Evolutionary conservation across 164 flowering plant genomes (phyloP), one percentile per base, ranked within the genome.

Genomic region (Nymphaea colorata): DNA sequence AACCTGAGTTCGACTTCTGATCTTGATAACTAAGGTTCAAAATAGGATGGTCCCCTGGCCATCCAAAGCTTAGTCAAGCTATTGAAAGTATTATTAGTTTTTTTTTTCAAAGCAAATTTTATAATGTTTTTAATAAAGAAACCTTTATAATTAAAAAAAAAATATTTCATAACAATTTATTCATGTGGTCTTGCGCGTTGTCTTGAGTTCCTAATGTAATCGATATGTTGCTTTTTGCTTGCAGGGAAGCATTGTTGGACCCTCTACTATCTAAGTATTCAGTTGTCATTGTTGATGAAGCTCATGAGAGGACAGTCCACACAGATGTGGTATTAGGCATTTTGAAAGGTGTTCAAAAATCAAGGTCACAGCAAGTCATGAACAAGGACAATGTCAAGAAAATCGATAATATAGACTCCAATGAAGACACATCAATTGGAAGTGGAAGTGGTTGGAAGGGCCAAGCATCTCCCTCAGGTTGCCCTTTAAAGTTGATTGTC

Each of bases 281-380:
- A 15, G 93, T 91, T 68, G 82, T 94, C 61, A 84, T 94, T 73
- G 86, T 94, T 73, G 98, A 94, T 82, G 99, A 94, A 82, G 99
- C 99, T 71, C 99, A 94, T 73, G 98, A 91, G 83, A 86, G 99
- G 81, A 94, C 99, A 44, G 84, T 94, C 55, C 93, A 91, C 71
- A 94, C 99, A 64, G 99, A 91, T 81, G 97, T 94, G 45, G 72
- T 94, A 74, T 74, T 94, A 65, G 97, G 96, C 55, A 77, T 91
- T 79, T 77, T 91, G 77, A 94, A 91, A 79, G 78, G 77, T 65
- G 89, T 94, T 47, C 93, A 88, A 69, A 71, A 74, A 41, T 78
- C 80, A 67, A 86, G 96, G 78, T 86, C 86, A 55, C 74, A 64
- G 67, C 53, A 79, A 64, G 42, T 59, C 17, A 74, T 64, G 10